phyloP scores from a whole-genome alignment of 2,329 filamentous ascomycete species.

The Nemania sp. region DNA sequence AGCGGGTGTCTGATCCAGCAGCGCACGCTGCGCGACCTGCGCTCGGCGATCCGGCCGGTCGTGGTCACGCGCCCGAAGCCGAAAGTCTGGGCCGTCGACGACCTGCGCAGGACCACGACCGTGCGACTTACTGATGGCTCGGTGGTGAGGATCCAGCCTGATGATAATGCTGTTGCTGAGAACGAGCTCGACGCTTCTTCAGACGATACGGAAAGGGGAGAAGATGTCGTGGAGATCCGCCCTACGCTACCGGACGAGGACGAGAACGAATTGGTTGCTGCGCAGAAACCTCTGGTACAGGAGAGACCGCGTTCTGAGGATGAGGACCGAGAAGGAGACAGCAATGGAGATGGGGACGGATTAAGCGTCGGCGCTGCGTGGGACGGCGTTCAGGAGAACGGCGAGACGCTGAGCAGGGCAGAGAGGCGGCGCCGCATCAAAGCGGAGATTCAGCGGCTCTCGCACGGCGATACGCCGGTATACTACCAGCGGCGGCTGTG shows the following conservation, averaged over 20 bases:
- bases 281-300: too few species aligned
- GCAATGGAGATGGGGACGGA: background rate
- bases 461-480: slow-evolving; percentile 49
- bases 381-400: slow-evolving; percentile 43
- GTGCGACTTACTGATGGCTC: slow-evolving; percentile 53
- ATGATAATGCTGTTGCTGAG: slow-evolving; percentile 29
- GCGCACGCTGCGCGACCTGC: slow-evolving; percentile 76
- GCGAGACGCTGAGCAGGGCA: slow-evolving; percentile 54
- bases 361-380: slow-evolving; percentile 24
- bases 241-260: slow-evolving; percentile 31
- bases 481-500: slow-evolving; percentile 61
- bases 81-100: slow-evolving; percentile 43
- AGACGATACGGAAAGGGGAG: background rate
- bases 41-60: slow-evolving; percentile 66
- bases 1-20: slow-evolving; percentile 89
- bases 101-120: slow-evolving; percentile 38
- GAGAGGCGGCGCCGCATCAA: slow-evolving; percentile 62
- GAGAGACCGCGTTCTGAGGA: slow-evolving; percentile 1
- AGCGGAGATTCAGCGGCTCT: slow-evolving; percentile 55
- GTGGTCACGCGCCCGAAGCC: slow-evolving; percentile 49
- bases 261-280: background rate
- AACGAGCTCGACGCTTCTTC: slow-evolving; percentile 34
- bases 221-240: slow-evolving; percentile 42
- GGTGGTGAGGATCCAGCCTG: slow-evolving; percentile 42
- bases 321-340: slow-evolving; percentile 15